A percentile compares a stretch with the other conserved stretches of the same genome.
phyloP scores from a whole-genome alignment of 108 stramenopile genomes.

The Skeletonema tropicum region DNA sequence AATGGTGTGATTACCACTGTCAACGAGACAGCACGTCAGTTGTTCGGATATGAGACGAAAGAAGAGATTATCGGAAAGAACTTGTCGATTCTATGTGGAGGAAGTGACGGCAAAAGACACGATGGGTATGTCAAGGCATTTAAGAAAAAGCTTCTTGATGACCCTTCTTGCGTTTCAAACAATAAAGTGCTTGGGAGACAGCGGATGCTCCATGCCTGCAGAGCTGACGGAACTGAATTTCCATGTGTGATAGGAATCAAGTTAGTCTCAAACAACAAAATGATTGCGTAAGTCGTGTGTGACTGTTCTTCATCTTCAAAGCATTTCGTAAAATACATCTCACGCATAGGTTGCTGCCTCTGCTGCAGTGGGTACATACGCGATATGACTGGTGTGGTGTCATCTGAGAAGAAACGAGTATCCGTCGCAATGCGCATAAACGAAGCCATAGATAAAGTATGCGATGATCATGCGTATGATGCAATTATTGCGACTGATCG shows the following conservation, averaged over 20 bases:
- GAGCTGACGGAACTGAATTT: conserved; percentile 15
- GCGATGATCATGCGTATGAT: conserved; percentile 18
- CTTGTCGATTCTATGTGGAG: conserved; percentile 9
- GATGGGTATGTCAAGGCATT: conserved; percentile 16
- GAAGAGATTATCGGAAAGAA: conserved; percentile 15
- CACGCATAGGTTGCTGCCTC: background rate
- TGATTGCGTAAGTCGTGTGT: conserved; percentile 6
- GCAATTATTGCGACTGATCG: conserved; percentile 16
- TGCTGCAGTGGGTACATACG: conserved; percentile 18
- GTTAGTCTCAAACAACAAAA: conserved; percentile 8
- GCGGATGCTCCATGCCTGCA: conserved; percentile 11
- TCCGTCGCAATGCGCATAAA: conserved; percentile 1
- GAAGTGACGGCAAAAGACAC: conserved; percentile 12
- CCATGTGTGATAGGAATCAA: conserved; percentile 21
- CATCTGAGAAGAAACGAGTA: background rate
- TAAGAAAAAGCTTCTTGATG: conserved; percentile 1
- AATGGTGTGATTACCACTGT: conserved; percentile 14
- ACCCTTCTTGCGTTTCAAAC: background rate
- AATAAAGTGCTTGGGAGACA: conserved; percentile 14
- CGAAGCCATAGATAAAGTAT: conserved; percentile 5
- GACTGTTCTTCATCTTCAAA: background rate
- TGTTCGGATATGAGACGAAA: conserved; percentile 15
- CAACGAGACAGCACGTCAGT: conserved; percentile 9
- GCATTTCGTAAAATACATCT: background rate
- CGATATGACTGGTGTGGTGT: conserved; percentile 23